These are phyloP conservation scores for Paramecium biaurelia DNA, from an alignment of 73 alveolate genomes.

Conservation along the genomic window DNA sequence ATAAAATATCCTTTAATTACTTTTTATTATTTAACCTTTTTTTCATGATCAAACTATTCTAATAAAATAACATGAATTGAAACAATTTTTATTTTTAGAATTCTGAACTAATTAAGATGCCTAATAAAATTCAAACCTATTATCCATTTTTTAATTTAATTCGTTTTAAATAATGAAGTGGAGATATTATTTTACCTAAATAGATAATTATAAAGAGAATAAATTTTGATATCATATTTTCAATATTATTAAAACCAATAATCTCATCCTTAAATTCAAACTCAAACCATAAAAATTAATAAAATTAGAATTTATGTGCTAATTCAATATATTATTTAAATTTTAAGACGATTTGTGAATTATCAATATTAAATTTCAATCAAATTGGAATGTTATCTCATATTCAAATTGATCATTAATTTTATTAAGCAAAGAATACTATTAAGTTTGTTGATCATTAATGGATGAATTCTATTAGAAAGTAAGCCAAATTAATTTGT, in stretches of 20 bases:
- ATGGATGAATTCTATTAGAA: neutral
- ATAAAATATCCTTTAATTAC: constrained; percentile 30
- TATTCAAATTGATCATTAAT: neutral
- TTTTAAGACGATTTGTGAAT: neutral
- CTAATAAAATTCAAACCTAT: no score
- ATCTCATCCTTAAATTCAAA: neutral
- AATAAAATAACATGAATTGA: neutral
- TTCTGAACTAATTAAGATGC: no score
- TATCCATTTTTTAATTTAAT: neutral
- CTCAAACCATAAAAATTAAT: no score
- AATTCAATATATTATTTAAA: neutral
- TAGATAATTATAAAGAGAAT: no score
- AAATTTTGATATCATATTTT: neutral
- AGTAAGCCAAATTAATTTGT: neutral
- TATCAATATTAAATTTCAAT: neutral
- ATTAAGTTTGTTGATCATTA: neutral
- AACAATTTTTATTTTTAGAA: no score
- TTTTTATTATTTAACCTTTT: neutral
- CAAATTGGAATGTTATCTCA: neutral
- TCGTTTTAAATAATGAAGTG: no score
- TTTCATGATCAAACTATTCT: neutral
- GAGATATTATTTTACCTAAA: no score
- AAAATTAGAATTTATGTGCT: no score
- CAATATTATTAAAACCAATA: neutral
- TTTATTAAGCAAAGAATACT: neutral